A percentile compares a stretch with the other conserved stretches of the same genome.
phyloP scores from a whole-genome alignment of 345 rosid genomes.

The Citrus hindsii region DNA sequence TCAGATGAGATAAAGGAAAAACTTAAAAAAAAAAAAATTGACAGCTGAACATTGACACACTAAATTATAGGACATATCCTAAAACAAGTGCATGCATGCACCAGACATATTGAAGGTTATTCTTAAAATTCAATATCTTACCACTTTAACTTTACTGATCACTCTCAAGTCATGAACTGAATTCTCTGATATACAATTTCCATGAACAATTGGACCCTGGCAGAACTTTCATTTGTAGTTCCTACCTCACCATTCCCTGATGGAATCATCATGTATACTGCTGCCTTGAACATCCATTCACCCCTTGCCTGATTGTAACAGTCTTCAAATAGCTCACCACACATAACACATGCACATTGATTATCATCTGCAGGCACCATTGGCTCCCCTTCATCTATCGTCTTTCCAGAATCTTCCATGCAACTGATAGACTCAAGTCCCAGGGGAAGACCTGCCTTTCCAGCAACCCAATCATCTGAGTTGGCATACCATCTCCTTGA shows the following conservation, averaged over 20 bases:
- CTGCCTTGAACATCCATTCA: slow-evolving; percentile 88
- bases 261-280: slow-evolving; percentile 47
- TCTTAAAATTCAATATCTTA: slow-evolving; percentile 25
- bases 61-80: neutral
- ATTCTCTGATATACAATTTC: slow-evolving; percentile 48
- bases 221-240: slow-evolving; percentile 23
- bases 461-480: slow-evolving; percentile 61
- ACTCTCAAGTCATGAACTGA: slow-evolving; percentile 52
- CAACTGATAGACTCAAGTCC: slow-evolving; percentile 35
- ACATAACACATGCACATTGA: slow-evolving; percentile 76
- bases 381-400: slow-evolving; percentile 33
- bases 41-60: neutral
- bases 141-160: slow-evolving; percentile 52
- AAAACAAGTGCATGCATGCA: neutral
- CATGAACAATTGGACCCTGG: slow-evolving; percentile 66
- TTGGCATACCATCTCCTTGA: slow-evolving; percentile 74
- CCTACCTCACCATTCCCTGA: slow-evolving; percentile 13
- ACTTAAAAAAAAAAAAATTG: too few species aligned
- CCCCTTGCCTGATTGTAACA: slow-evolving; percentile 48
- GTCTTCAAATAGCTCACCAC: slow-evolving; percentile 93
- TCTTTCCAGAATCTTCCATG: slow-evolving; percentile 30
- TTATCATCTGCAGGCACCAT: slow-evolving; percentile 77
- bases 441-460: slow-evolving; percentile 33
- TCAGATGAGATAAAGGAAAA: slow-evolving; percentile 7
- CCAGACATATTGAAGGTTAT: neutral